Base-by-base conservation (phyloP, 1,139 yeast species). In the Pichia sp. region DNA sequence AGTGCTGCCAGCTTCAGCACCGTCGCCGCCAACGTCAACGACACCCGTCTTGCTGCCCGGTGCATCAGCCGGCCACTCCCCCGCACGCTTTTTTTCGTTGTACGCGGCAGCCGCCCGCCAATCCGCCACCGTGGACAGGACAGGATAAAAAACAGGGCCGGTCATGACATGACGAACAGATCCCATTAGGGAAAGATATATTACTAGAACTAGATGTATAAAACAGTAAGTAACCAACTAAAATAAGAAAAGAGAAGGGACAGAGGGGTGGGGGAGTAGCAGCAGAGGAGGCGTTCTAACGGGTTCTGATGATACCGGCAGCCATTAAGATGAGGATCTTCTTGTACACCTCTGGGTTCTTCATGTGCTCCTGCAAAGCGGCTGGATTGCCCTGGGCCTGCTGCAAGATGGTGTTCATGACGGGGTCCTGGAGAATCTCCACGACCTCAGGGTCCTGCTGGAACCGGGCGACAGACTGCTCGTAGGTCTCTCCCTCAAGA, bases 331-430 rank as follows among this genome's bases (percentile, higher is more conserved):
- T 81, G 71, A 88, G 87, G 67, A 95, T 85, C 83, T 93, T 95
- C 72, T 84, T 85, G 66, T 85, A 82, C 54, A 95, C 91, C 61
- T 85, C 95, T 41, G 99, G 98, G 74, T 93, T 95, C 78, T 83
- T 88, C 97, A 95, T 91, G 74, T 95, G 99, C 64, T 93, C 98
- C 70, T 89, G 95, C 64, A 95, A 80, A 50, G 99, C 98, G 52
- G 96, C 96, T 49, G 99, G 99, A 70, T 95, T 88, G 60, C 85
- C 90, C 72, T 87, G 89, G 20, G 98, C 99, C 75, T 95, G 99
- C 62, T 84, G 86, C 69, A 95, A 79, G 63, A 95, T 93, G 58
- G 93, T 87, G 74, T 91, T 95, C 98, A 95, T 93, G 49, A 93
- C 92, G 12, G 99, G 99, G 70, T 93, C 98, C 71, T 89, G 95